Evolutionary conservation across 208 protist genomes (phyloP).

Genomic region (Acanthamoeba triangularis): DNA sequence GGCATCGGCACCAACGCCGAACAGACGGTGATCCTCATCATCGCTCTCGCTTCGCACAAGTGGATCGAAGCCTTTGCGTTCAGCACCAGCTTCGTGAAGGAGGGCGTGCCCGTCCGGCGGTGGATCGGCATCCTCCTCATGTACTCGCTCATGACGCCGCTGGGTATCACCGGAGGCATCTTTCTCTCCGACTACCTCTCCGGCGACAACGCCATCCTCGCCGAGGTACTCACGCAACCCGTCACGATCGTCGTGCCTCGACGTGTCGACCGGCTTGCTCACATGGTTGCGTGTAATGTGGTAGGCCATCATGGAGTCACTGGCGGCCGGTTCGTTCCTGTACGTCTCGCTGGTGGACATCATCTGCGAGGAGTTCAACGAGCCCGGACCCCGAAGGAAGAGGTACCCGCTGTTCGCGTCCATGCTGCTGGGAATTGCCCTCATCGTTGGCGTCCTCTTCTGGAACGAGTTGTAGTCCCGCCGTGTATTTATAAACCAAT

Average conservation of each 20-base stretch:
- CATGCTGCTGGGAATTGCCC: conserved; percentile 57
- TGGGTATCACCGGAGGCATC: conserved; percentile 63
- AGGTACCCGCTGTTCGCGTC: conserved; percentile 21
- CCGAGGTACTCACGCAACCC: conserved; percentile 9
- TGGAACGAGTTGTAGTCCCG: conserved; percentile 20
- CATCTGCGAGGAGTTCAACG: conserved; percentile 64
- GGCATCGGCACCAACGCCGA: conserved; percentile 51
- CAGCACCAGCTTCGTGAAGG: conserved; percentile 71
- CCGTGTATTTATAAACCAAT: background rate
- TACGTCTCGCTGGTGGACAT: conserved; percentile 63
- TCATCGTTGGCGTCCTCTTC: conserved; percentile 40
- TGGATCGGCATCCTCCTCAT: conserved; percentile 66
- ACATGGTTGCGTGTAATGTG: background rate
- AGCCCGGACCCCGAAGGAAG: background rate
- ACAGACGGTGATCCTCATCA: conserved; percentile 64
- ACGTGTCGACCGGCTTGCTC: background rate
- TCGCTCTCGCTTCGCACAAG: conserved; percentile 67
- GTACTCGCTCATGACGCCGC: conserved; percentile 55
- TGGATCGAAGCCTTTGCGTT: conserved; percentile 76
- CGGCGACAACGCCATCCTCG: conserved; percentile 39
- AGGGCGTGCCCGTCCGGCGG: background rate
- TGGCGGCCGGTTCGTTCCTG: conserved; percentile 72
- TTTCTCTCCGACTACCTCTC: conserved; percentile 30
- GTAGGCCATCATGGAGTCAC: conserved; percentile 48
- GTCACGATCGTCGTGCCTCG: background rate